Evolutionary conservation across 23 red algal genomes (phyloP).

Genomic region (Gracilaria domingensis): DNA sequence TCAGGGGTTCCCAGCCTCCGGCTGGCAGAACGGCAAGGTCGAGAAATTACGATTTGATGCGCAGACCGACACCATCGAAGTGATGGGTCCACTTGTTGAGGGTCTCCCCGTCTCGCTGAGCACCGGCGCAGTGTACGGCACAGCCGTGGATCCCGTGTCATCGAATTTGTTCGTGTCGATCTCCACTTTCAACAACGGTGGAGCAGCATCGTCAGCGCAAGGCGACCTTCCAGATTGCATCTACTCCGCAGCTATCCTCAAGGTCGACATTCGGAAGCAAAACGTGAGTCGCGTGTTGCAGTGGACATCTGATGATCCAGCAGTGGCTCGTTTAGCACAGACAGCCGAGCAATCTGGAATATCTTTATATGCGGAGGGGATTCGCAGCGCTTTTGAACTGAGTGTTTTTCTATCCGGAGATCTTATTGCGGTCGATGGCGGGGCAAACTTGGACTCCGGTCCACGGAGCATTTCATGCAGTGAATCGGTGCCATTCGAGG

Average conservation of each 20-base stretch:
- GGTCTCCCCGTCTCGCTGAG: constrained; percentile 1
- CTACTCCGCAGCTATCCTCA: neutral
- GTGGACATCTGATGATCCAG: constrained; percentile 20
- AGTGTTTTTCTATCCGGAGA: neutral
- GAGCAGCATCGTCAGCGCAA: neutral
- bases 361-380: constrained; percentile 14
- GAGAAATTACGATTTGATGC: constrained; percentile 5
- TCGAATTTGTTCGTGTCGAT: constrained; percentile 7
- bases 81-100: neutral
- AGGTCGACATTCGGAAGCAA: neutral
- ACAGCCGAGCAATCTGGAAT: constrained; percentile 6
- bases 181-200: constrained; percentile 26
- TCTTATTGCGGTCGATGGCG: neutral
- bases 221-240: constrained; percentile 23
- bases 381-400: constrained; percentile 9
- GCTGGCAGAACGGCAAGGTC: constrained; percentile 39
- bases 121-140: constrained; percentile 1
- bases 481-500: neutral
- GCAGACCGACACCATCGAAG: neutral
- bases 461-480: constrained; percentile 9
- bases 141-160: constrained; percentile 13
- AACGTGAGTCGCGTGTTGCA: neutral
- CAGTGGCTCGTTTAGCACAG: neutral
- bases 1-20: constrained; percentile 4
- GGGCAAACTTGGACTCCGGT: constrained; percentile 1